Evolutionary conservation across 768 basidiomycete genomes (phyloP).

Genomic region (Rhizopogon vulgaris): DNA sequence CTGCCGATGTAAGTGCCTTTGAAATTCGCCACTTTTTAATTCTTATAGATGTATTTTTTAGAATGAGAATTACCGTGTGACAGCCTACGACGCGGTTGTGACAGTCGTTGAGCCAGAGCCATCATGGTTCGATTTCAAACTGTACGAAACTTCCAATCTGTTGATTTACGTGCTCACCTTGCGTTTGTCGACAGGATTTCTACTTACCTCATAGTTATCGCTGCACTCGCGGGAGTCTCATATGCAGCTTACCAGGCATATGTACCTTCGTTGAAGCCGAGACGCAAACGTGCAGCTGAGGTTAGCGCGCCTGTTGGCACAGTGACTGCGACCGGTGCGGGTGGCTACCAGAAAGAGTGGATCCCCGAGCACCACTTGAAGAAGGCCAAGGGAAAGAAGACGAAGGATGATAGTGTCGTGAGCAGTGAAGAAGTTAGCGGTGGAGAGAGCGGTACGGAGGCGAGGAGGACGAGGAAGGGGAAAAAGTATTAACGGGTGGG

Average conservation of each 20-base stretch:
- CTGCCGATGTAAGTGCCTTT: slow-evolving; percentile 43
- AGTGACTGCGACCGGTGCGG: slow-evolving; percentile 58
- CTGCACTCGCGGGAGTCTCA: slow-evolving; percentile 52
- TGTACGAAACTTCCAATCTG: slow-evolving; percentile 42
- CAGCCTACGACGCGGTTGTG: slow-evolving; percentile 70
- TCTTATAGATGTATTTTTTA: slow-evolving; percentile 16
- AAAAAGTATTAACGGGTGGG: slow-evolving; percentile 36
- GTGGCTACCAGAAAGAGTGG: slow-evolving; percentile 85
- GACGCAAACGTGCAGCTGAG: slow-evolving; percentile 34
- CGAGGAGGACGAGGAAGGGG: slow-evolving; percentile 33
- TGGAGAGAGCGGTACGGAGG: slow-evolving; percentile 61
- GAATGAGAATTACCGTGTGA: slow-evolving; percentile 54
- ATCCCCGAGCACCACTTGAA: slow-evolving; percentile 86
- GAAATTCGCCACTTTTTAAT: neutral
- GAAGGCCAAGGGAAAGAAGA: slow-evolving; percentile 50
- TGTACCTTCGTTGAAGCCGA: slow-evolving; percentile 47
- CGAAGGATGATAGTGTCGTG: slow-evolving; percentile 37
- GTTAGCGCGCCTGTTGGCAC: slow-evolving; percentile 51
- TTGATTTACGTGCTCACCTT: neutral
- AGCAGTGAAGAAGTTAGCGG: slow-evolving; percentile 67
- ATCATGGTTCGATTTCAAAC: slow-evolving; percentile 73
- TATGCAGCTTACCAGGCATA: slow-evolving; percentile 67
- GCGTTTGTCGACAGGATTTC: slow-evolving; percentile 35
- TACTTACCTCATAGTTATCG: slow-evolving; percentile 66
- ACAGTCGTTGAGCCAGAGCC: slow-evolving; percentile 75